Percentiles rank a stretch among this genome's conserved stretches.
Evolutionary conservation across 441 rosid genomes (phyloP).

Genomic region (Daphne laureola): DNA sequence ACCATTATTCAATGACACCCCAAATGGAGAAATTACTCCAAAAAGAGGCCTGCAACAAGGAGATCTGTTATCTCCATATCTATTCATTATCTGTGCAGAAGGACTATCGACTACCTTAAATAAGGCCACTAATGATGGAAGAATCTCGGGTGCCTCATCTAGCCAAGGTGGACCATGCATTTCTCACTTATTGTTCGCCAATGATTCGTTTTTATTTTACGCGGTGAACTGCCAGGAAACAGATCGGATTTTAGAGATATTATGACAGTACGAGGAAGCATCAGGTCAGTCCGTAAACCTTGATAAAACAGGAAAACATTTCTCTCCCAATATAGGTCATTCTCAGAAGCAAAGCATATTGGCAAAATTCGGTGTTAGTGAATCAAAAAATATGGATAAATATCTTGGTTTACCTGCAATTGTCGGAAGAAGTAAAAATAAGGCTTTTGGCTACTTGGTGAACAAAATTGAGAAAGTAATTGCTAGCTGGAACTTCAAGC

Average conservation of each 20-base stretch:
- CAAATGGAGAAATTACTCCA: background rate
- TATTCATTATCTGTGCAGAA: background rate
- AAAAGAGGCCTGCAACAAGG: no score
- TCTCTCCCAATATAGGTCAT: no score
- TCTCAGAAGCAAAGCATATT: background rate
- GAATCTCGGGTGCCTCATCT: background rate
- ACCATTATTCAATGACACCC: background rate
- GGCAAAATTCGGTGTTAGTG: background rate
- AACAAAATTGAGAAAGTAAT: no score
- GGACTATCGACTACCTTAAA: background rate
- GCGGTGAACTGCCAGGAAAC: no score
- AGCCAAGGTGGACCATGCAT: background rate
- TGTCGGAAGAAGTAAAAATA: background rate
- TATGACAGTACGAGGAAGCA: background rate
- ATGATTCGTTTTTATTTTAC: background rate
- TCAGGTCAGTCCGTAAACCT: background rate
- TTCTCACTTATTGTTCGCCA: background rate
- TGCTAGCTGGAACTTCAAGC: no score
- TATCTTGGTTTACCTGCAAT: background rate
- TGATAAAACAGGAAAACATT: no score
- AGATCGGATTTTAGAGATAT: no score
- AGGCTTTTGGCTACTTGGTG: no score
- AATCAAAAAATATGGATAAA: background rate
- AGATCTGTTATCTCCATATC: background rate
- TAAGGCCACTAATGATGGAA: background rate